These are phyloP conservation scores for Brassica nigra DNA, from an alignment of 345 rosid species.

Conservation along the genomic window DNA sequence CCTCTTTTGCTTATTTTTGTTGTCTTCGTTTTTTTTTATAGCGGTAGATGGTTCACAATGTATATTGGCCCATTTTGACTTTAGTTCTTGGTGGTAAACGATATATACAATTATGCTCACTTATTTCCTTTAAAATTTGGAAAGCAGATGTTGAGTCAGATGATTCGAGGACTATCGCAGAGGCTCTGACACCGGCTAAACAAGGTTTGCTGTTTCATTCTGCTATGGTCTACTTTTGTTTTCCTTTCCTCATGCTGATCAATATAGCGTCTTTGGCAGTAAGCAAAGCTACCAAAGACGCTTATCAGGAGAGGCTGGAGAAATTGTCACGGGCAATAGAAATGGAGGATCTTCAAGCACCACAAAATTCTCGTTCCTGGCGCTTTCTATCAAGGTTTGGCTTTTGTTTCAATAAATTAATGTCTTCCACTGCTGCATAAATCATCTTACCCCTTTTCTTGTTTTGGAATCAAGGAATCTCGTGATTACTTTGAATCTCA, in stretches of 20 bases:
- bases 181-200: slow-evolving; percentile 77
- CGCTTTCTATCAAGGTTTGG: neutral
- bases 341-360: neutral
- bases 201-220: slow-evolving; percentile 55
- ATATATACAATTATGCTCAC: slow-evolving; percentile 13
- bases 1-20: neutral
- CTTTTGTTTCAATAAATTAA: neutral
- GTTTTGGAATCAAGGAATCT: neutral
- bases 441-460: neutral
- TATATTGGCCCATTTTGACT: neutral
- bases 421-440: neutral
- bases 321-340: neutral
- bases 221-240: slow-evolving; percentile 7
- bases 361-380: neutral
- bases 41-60: neutral
- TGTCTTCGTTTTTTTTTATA: neutral
- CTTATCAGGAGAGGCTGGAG: neutral
- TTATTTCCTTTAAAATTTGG: slow-evolving; percentile 25
- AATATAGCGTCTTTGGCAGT: neutral
- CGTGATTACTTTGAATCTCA: neutral
- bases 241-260: neutral
- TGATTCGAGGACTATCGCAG: slow-evolving; percentile 79
- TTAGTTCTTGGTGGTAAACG: slow-evolving; percentile 4
- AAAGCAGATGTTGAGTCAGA: slow-evolving; percentile 66
- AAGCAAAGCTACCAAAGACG: neutral